These are phyloP conservation scores for Acer yangbiense DNA, from an alignment of 345 rosid species.

Conservation along the genomic window DNA sequence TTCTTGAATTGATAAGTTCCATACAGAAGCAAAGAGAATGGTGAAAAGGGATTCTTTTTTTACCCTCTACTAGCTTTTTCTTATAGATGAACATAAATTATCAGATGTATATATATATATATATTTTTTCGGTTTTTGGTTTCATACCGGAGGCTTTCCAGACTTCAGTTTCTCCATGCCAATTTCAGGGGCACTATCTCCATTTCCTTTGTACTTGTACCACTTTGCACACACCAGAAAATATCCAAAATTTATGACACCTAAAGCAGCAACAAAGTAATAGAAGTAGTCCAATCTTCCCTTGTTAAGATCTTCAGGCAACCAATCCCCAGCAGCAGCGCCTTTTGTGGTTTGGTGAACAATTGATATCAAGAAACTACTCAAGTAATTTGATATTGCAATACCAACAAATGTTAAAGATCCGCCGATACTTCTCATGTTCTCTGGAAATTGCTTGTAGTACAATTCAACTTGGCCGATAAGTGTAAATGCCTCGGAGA, in stretches of 20 bases:
- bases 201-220: conserved; percentile 40
- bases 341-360: conserved; percentile 31
- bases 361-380: conserved; percentile 35
- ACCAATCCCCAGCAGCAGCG: conserved; percentile 31
- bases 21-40: neutral
- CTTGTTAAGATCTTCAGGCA: conserved; percentile 48
- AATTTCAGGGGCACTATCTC: neutral
- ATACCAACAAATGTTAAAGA: conserved; percentile 36
- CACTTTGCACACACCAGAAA: conserved; percentile 42
- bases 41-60: neutral
- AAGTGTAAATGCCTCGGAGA: conserved; percentile 35
- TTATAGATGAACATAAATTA: neutral
- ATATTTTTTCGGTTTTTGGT: neutral
- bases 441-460: conserved; percentile 60
- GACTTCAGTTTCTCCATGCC: conserved; percentile 15
- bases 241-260: conserved; percentile 30
- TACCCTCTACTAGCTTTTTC: neutral
- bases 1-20: neutral
- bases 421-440: conserved; percentile 52
- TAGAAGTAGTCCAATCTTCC: conserved; percentile 47
- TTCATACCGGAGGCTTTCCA: conserved; percentile 6
- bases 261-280: conserved; percentile 41
- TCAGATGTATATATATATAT: too few species aligned
- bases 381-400: conserved; percentile 39
- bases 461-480: conserved; percentile 43